phyloP scores from a whole-genome alignment of 2,329 filamentous ascomycete genomes.

The Colletotrichum sublineola region DNA sequence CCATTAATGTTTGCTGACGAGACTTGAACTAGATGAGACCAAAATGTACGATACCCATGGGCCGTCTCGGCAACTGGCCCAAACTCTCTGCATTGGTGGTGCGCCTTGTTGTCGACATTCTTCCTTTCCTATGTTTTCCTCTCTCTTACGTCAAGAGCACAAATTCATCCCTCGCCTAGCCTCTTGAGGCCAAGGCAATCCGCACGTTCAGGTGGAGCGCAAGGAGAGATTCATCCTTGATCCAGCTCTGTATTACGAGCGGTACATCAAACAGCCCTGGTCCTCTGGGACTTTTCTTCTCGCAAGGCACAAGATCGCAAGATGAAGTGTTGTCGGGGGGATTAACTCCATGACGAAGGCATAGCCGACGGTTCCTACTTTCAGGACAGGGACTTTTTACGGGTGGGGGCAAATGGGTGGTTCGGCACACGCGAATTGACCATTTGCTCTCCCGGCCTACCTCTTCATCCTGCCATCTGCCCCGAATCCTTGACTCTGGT shows the following conservation, averaged over 20 bases:
- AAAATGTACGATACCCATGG: constrained; percentile 57
- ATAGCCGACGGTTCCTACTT: constrained; percentile 45
- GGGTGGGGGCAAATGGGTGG: constrained; percentile 50
- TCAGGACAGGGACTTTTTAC: constrained; percentile 47
- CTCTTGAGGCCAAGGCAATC: constrained; percentile 50
- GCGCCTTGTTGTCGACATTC: constrained; percentile 32
- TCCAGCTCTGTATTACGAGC: constrained; percentile 81
- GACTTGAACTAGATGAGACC: constrained; percentile 33
- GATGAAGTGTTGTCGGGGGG: constrained; percentile 43
- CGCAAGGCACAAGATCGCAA: constrained; percentile 41
- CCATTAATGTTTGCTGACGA: constrained; percentile 39
- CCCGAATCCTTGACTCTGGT: constrained; percentile 41
- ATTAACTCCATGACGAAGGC: constrained; percentile 30
- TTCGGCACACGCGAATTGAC: constrained; percentile 55
- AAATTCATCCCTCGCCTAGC: constrained; percentile 6
- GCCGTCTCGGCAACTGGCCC: constrained; percentile 17
- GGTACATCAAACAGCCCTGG: constrained; percentile 65
- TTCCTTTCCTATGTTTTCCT: constrained; percentile 14
- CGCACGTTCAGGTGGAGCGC: constrained; percentile 82
- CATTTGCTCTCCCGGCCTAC: constrained; percentile 58
- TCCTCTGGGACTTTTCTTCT: constrained; percentile 35
- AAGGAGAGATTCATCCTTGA: constrained; percentile 82
- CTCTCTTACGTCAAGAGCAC: constrained; percentile 17
- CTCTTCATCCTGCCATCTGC: constrained; percentile 54
- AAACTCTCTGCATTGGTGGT: not conserved